These are phyloP conservation scores for Eruca vesicaria DNA, from an alignment of 441 rosid genomes.

Conservation along the genomic window DNA sequence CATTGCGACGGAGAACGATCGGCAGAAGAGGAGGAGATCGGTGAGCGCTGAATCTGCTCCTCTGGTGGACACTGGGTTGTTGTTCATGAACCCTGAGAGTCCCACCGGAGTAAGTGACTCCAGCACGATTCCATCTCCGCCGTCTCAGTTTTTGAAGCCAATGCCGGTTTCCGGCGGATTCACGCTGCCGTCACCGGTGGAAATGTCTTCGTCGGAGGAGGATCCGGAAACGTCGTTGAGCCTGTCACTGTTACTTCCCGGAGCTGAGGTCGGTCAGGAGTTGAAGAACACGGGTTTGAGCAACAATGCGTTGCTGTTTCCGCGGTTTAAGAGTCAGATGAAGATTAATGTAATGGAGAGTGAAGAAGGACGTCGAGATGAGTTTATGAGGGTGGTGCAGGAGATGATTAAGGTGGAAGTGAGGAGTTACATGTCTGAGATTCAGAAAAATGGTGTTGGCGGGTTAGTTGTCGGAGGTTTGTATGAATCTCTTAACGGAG, in stretches of 20 bases:
- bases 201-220: conserved; percentile 27
- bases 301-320: conserved; percentile 7
- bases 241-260: conserved; percentile 29
- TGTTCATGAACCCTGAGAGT: conserved; percentile 52
- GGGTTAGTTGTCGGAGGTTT: conserved; percentile 16
- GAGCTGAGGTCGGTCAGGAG: conserved; percentile 20
- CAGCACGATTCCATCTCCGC: conserved; percentile 29
- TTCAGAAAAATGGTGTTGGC: conserved; percentile 10
- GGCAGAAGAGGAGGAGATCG: conserved; percentile 44
- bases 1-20: conserved; percentile 13
- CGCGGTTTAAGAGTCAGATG: conserved; percentile 25
- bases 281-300: conserved; percentile 1
- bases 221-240: conserved; percentile 34
- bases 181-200: conserved; percentile 25
- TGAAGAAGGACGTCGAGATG: conserved; percentile 39
- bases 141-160: conserved; percentile 48
- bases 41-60: conserved; percentile 43
- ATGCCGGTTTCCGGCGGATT: conserved; percentile 49
- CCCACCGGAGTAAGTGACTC: conserved; percentile 57
- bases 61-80: conserved; percentile 45
- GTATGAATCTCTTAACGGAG: not conserved
- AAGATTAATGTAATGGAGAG: conserved; percentile 10
- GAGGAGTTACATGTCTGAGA: conserved; percentile 33
- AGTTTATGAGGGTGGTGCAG: conserved; percentile 36
- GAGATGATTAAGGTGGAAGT: conserved; percentile 35